Evolutionary conservation across 2,329 filamentous ascomycete genomes (phyloP).

Genomic region (Berkeleyomyces rouxiae): DNA sequence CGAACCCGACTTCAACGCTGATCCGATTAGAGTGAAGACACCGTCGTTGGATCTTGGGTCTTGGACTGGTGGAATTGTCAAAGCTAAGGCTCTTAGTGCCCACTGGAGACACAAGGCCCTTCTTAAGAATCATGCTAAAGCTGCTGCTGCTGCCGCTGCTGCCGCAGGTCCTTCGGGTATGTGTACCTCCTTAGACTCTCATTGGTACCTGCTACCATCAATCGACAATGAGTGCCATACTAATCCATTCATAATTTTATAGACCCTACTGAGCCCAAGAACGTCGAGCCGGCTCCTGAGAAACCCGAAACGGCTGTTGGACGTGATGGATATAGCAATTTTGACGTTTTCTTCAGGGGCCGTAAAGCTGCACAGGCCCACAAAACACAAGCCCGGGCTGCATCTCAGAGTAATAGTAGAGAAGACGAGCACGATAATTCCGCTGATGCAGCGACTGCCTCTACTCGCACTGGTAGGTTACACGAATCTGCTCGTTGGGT

Average conservation of each 20-base stretch:
- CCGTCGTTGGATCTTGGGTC: slow-evolving; percentile 4
- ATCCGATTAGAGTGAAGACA: slow-evolving; percentile 2
- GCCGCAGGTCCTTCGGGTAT: not conserved
- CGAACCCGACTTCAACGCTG: slow-evolving; percentile 2
- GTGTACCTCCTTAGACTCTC: not conserved
- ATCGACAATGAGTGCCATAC: not conserved
- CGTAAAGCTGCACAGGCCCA: not conserved
- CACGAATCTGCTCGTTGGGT: not conserved
- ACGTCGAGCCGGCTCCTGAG: not conserved
- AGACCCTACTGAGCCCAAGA: not conserved
- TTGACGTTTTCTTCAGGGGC: not conserved
- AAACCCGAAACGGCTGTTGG: not conserved
- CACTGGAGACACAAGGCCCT: not conserved
- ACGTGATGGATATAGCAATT: not conserved
- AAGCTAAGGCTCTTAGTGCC: not conserved
- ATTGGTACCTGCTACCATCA: not conserved
- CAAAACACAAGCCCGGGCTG: not conserved
- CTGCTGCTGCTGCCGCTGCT: not conserved
- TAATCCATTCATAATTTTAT: not conserved
- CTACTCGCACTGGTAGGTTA: slow-evolving; percentile 7
- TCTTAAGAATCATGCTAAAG: not conserved
- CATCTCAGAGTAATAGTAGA: not conserved
- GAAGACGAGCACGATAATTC: not conserved
- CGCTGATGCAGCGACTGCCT: not conserved
- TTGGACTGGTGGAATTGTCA: not conserved